Conservation (phyloP, 305 asterid genomes). For the Ajuga reptans region DNA sequence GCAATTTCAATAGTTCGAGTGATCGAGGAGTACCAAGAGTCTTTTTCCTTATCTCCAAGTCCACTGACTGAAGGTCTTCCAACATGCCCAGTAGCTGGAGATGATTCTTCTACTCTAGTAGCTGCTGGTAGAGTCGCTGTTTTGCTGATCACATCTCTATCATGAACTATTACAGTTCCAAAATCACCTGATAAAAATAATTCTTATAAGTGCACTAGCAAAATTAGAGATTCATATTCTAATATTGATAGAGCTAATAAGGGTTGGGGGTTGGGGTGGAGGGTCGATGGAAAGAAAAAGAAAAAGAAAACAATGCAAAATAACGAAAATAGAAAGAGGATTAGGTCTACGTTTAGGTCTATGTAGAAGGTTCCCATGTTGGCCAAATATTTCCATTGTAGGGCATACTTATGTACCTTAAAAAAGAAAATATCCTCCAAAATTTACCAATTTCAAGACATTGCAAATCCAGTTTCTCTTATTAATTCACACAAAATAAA, state of each 20-base stretch:
- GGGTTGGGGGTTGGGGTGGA: neutral
- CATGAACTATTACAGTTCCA: slow-evolving; percentile 74
- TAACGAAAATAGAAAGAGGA: neutral
- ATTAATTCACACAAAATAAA: neutral
- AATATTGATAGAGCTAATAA: neutral
- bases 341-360: neutral
- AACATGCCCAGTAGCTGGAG: slow-evolving; percentile 34
- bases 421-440: neutral
- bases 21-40: slow-evolving; percentile 36
- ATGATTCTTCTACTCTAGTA: slow-evolving; percentile 33
- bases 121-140: slow-evolving; percentile 31
- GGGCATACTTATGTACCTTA: neutral
- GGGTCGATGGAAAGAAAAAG: neutral
- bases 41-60: slow-evolving; percentile 39
- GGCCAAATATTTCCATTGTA: no score
- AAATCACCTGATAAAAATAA: slow-evolving; percentile 61
- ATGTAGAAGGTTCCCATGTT: neutral
- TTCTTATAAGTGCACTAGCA: neutral
- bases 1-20: neutral
- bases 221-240: neutral
- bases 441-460: neutral
- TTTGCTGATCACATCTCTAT: slow-evolving; percentile 40
- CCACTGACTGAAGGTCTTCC: slow-evolving; percentile 41
- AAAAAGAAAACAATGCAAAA: neutral
- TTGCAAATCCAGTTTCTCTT: neutral